phyloP scores from a whole-genome alignment of 345 rosid species.

The Melaleuca quinquenervia region DNA sequence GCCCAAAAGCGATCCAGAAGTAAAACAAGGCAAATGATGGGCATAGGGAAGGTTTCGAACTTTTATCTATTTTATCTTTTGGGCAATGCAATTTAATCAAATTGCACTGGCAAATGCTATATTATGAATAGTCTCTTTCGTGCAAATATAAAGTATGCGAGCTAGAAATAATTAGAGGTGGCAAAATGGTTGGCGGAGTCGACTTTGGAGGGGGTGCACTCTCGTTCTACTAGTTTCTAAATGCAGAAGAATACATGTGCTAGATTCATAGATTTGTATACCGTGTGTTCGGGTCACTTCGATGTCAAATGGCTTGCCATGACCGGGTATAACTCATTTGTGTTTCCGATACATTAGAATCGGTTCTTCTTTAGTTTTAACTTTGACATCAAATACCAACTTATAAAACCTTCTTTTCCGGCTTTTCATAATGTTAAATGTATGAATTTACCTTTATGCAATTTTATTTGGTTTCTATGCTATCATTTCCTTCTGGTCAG shows the following conservation, averaged over 20 bases:
- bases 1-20: not conserved
- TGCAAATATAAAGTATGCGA: not conserved
- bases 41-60: not conserved
- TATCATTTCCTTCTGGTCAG: not conserved
- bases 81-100: not conserved
- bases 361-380: not conserved
- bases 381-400: not conserved
- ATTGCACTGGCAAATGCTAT: not conserved
- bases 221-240: not conserved
- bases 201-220: not conserved
- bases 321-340: rapidly evolving
- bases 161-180: not conserved
- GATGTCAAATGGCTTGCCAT: not conserved
- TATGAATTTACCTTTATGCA: not conserved
- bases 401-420: not conserved
- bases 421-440: not conserved
- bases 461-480: too few relatives aligned
- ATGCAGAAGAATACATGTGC: not conserved
- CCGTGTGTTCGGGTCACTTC: not conserved
- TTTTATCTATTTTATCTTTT: not conserved
- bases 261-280: not conserved
- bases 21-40: not conserved
- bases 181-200: not conserved
- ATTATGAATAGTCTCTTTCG: not conserved
- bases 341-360: not conserved